These are phyloP conservation scores for Colletotrichum horii DNA, from an alignment of 2,329 filamentous ascomycete species.

Conservation along the genomic window DNA sequence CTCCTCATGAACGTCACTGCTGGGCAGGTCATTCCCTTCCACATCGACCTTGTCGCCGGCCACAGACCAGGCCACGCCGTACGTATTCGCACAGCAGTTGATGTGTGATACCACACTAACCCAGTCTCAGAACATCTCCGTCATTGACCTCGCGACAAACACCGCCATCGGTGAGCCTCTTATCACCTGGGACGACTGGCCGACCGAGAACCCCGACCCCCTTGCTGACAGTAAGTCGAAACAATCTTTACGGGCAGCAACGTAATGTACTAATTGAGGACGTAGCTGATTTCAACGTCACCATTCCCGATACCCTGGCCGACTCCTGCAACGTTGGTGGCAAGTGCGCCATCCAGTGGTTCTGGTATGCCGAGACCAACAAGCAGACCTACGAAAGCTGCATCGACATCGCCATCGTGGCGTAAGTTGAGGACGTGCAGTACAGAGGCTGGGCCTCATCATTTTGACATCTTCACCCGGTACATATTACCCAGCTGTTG, in stretches of 20 bases:
- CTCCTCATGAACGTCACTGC: constrained; percentile 28
- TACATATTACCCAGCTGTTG: background rate
- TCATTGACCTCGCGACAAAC: constrained; percentile 51
- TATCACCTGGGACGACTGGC: constrained; percentile 42
- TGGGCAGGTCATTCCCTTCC: constrained; percentile 40
- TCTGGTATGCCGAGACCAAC: constrained; percentile 60
- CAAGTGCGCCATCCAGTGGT: constrained; percentile 61
- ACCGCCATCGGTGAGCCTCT: constrained; percentile 53
- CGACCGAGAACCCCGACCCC: constrained; percentile 20
- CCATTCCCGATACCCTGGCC: constrained; percentile 52
- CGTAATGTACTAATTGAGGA: constrained; percentile 29
- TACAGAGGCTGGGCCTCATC: background rate
- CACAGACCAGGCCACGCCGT: constrained; percentile 37
- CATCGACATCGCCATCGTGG: constrained; percentile 54
- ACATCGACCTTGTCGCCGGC: constrained; percentile 41
- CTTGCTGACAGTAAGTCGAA: constrained; percentile 24
- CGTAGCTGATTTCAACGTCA: constrained; percentile 53
- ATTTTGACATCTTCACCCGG: background rate
- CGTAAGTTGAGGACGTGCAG: background rate
- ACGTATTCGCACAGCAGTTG: background rate
- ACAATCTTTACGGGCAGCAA: background rate
- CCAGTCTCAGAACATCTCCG: constrained; percentile 47
- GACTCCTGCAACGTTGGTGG: constrained; percentile 54
- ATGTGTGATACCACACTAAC: background rate
- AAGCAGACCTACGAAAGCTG: constrained; percentile 69